Evolutionary conservation across 352 stramenopile species (phyloP), one percentile per base, ranked within the genome.

Genomic region (Phytophthora tentaculata): DNA sequence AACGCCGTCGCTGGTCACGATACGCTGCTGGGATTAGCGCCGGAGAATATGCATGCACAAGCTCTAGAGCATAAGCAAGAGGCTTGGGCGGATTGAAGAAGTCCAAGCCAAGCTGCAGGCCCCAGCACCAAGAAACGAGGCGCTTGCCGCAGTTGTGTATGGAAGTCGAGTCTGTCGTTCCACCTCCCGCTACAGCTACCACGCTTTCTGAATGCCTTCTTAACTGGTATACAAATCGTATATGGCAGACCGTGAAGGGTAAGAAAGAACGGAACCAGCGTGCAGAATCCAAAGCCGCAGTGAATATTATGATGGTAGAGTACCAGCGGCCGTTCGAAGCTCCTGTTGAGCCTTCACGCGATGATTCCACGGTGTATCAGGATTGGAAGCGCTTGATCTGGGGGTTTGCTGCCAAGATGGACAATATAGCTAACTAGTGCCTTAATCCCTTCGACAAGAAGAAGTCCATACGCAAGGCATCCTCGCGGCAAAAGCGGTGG

Each of bases 171-270:
- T 32, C 28, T 47, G 39, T 3, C 6, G 13, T 22, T 22, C 39
- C 9, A 12, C 16, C 26, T 14, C 26, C n/a, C 8, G 48, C 48
- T 17, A 39, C 24, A 12, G 14, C 24, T 0, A 39, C 48, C 6
- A 41, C 26, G 5, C 35, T 69, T 2, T 45, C 47, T n/a, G 47
- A 47, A 1, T 55, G 8, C 14, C 3, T 60, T 0, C 39, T 61
- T 1, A 68, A 62, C 29, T 61, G 60, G 41, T 62, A 57, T 32
- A 57, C n/a, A 26, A 44, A 47, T 20, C 20, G 20, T 13, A 61
- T 61, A 12, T 61, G 29, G 16, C 22, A 62, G 52, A 62, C 61
- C 4, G 52, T n/a, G 43, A 62, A 22, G 43, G 61, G 8, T 53
- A 69, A 45, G 44, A 24, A 13, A n/a, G 47, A 63, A 26, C 54